These are phyloP conservation scores for Filobasidium floriforme DNA, from an alignment of 768 basidiomycete genomes.

Conservation along the genomic window DNA sequence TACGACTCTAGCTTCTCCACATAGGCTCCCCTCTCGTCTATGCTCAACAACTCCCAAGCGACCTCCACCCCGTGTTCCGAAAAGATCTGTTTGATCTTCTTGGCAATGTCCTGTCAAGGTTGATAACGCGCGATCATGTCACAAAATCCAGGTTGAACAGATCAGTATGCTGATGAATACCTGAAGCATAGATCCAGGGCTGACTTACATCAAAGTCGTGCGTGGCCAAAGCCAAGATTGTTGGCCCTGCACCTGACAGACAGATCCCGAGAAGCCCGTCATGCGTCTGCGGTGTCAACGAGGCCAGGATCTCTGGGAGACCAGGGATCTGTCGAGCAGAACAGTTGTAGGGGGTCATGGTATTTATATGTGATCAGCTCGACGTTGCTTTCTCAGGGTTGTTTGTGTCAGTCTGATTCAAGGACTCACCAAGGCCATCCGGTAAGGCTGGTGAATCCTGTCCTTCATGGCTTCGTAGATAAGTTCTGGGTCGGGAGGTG, in stretches of 20 bases:
- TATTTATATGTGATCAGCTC: background rate
- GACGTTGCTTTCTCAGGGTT: too few species aligned
- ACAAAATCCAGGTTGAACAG: background rate
- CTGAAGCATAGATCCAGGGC: too few species aligned
- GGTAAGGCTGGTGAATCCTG: slow-evolving; percentile 92
- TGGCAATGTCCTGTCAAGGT: slow-evolving; percentile 55
- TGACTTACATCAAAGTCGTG: slow-evolving; percentile 57
- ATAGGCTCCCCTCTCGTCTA: slow-evolving; percentile 50
- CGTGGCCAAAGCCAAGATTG: slow-evolving; percentile 90
- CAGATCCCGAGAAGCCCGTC: slow-evolving; percentile 95
- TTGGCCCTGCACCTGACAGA: slow-evolving; percentile 94
- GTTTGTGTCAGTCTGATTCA: background rate
- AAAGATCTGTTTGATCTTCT: slow-evolving; percentile 71
- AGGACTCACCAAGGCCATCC: slow-evolving; percentile 65
- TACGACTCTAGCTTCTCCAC: slow-evolving; percentile 33
- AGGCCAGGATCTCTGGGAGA: slow-evolving; percentile 79
- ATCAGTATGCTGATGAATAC: slow-evolving; percentile 9
- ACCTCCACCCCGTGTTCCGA: slow-evolving; percentile 63
- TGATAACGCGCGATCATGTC: background rate
- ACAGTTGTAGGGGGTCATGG: background rate
- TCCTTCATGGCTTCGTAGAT: slow-evolving; percentile 99
- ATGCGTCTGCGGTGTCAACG: slow-evolving; percentile 78
- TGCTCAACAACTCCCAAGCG: slow-evolving; percentile 78
- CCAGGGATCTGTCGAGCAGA: slow-evolving; percentile 70
- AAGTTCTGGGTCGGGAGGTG: slow-evolving; percentile 87